These are phyloP conservation scores for Ajuga chamaepitys DNA, from an alignment of 257 asterid genomes.

Conservation along the genomic window DNA sequence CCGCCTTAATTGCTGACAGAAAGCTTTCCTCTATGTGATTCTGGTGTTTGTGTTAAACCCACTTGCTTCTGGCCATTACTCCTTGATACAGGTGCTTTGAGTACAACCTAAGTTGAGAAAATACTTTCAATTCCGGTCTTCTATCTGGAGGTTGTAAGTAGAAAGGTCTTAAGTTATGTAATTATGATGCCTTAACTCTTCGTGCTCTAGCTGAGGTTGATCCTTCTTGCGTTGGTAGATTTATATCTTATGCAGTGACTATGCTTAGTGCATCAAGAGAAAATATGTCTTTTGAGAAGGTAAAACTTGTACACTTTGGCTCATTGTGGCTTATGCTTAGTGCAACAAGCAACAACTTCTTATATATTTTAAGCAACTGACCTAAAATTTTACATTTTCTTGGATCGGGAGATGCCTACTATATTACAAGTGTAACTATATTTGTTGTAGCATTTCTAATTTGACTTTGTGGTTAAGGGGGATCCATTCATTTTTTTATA, in stretches of 20 bases:
- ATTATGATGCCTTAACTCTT: conserved; percentile 47
- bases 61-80: conserved; percentile 10
- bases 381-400: background rate
- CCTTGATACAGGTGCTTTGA: conserved; percentile 5
- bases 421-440: background rate
- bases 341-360: background rate
- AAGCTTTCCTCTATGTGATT: background rate
- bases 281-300: conserved; percentile 82
- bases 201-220: conserved; percentile 94
- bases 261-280: conserved; percentile 88
- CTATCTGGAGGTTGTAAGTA: background rate
- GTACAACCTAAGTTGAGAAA: conserved; percentile 1
- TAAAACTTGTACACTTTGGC: conserved; percentile 17
- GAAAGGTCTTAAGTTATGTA: background rate
- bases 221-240: conserved; percentile 93
- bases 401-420: conserved; percentile 4
- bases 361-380: background rate
- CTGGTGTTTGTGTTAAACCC: conserved; percentile 8
- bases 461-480: background rate
- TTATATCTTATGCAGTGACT: conserved; percentile 90
- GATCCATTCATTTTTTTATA: background rate
- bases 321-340: conserved; percentile 3
- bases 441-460: background rate
- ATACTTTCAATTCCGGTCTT: no score
- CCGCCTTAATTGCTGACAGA: conserved; percentile 3